Base-by-base conservation (phyloP, 2,329 filamentous ascomycete species). In the Xylariaceae sp. region DNA sequence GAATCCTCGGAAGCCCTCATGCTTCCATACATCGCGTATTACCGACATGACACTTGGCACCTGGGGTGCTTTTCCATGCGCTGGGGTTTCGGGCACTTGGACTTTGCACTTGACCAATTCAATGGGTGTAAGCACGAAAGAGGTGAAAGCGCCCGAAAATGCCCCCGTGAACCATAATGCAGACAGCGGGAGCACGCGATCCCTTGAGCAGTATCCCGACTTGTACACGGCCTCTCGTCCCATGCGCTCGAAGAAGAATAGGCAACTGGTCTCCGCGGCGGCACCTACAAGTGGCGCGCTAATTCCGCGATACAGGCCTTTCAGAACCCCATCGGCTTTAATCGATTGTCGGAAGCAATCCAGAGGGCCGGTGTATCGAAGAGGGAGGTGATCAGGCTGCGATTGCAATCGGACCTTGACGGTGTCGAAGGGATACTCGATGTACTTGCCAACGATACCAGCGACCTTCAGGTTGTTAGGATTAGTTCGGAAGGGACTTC, bases 51-150 rank as follows among this genome's bases (percentile, higher is more conserved):
- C 84, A 1, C 78, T 77, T 4, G 86, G 74, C 3, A 75, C 66
- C 11, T 68, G 71, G 3, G 63, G 63, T 2, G 57, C 58, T 18
- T 60, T 62, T 17, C 70, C 71, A 18, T 68, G 66, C 2, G 64
- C 60, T 1, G 26, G 43, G 24, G 68, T 61, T 9, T 49, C 59
- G 9, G 76, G 88, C 1, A 91, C 90, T 64, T 98, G 93, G 69
- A 98, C 95, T 67, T 93, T 94, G 77, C 93, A 98, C 68, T 98
- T 98, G 61, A 98, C 87, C 39, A 98, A 79, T 68, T 98, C 93
- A 52, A 98, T 89, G 0, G 93, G 93, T 0, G 93, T 98, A 47
- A 98, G 79, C 24, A 95, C 81, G 36, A 96, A 75, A 0, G 89
- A 95, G 0, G 93, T 95, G 57, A 95, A 86, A 30, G 87, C 85